A percentile compares a stretch with the other conserved stretches of the same genome.
phyloP scores from a whole-genome alignment of 768 basidiomycete genomes.

The Mycena latifolia region DNA sequence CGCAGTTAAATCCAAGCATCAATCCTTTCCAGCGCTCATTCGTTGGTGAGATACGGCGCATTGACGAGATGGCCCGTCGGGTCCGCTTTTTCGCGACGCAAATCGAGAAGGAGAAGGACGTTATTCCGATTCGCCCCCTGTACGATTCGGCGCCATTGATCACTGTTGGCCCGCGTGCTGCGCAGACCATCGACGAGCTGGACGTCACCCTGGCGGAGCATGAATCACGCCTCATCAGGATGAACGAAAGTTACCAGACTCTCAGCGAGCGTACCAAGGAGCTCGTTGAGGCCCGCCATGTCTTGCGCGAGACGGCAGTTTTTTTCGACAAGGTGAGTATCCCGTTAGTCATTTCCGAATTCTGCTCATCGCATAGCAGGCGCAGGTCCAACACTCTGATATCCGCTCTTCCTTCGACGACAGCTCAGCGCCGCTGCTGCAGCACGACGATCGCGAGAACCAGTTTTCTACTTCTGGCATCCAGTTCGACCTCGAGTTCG shows the following conservation, averaged over 20 bases:
- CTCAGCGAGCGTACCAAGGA: conserved; percentile 89
- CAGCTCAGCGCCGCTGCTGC: conserved; percentile 89
- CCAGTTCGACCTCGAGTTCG: conserved; percentile 96
- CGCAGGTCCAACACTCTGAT: conserved; percentile 81
- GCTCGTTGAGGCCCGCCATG: conserved; percentile 93
- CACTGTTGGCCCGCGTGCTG: conserved; percentile 91
- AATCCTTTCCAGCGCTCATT: conserved; percentile 99
- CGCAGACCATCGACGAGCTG: conserved; percentile 94
- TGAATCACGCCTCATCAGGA: conserved; percentile 84
- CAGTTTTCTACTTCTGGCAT: conserved; percentile 62
- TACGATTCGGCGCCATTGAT: conserved; percentile 89
- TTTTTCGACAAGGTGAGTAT: conserved; percentile 88
- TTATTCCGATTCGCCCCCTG: conserved; percentile 85
- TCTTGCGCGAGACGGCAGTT: conserved; percentile 93
- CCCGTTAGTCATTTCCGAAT: neutral
- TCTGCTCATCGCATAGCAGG: conserved; percentile 57
- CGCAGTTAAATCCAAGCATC: conserved; percentile 91
- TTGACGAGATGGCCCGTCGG: conserved; percentile 97
- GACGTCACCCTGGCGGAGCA: conserved; percentile 90
- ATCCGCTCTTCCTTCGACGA: conserved; percentile 94
- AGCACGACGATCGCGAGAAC: conserved; percentile 88
- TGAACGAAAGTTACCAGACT: conserved; percentile 94
- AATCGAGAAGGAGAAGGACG: conserved; percentile 88
- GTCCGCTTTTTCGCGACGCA: conserved; percentile 91
- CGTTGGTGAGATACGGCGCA: conserved; percentile 93